A percentile compares a stretch with the other conserved stretches of the same genome.
phyloP scores from a whole-genome alignment of 1,284 basidiomycete genomes.

The Puccinia novopanici region DNA sequence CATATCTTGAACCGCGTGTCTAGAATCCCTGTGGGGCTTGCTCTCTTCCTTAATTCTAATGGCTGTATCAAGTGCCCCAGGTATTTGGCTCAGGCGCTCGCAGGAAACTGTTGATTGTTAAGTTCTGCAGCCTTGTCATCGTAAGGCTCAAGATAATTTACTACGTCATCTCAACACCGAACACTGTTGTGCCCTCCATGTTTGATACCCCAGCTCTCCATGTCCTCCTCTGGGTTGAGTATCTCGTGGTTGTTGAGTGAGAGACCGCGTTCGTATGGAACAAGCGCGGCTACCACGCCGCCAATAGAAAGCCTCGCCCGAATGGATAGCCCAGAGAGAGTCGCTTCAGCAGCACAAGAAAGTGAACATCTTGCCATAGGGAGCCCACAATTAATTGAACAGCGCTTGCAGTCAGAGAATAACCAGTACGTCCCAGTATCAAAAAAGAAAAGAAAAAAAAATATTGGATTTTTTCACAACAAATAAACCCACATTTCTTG shows the following conservation, averaged over 20 bases:
- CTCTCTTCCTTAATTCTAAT: no score
- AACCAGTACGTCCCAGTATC: neutral
- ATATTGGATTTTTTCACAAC: no score
- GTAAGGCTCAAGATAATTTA: neutral
- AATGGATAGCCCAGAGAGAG: neutral
- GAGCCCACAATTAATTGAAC: neutral
- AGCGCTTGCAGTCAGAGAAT: no score
- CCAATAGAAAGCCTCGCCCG: neutral
- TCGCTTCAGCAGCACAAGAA: neutral
- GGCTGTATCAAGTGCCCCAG: no score
- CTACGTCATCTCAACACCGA: neutral
- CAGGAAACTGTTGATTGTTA: neutral
- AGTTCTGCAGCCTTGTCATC: neutral
- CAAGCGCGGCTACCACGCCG: constrained; percentile 18
- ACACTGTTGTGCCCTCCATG: neutral
- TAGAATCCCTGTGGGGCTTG: no score
- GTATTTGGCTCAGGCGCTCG: neutral
- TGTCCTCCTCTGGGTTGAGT: neutral
- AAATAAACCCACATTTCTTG: no score
- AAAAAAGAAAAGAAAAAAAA: no score
- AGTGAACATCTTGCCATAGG: neutral
- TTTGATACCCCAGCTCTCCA: neutral
- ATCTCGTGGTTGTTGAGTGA: neutral
- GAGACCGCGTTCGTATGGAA: neutral
- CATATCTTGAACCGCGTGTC: no score